phyloP scores from a whole-genome alignment of 129 eudicot genomes.

The Chrysanthemum makinoi region DNA sequence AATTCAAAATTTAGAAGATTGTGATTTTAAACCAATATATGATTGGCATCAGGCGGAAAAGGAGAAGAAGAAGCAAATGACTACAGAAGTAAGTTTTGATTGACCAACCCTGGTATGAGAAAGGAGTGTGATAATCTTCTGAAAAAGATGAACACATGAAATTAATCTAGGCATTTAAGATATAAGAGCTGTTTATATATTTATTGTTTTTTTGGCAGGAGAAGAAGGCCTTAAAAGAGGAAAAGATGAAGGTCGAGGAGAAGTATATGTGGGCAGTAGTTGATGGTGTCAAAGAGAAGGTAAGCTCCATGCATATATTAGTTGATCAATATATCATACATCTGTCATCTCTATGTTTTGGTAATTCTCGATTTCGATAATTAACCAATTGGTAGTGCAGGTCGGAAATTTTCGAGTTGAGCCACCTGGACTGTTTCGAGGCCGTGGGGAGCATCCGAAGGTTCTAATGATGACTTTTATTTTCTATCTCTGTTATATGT shows the following conservation, averaged over 20 bases:
- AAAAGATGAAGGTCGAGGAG: conserved; percentile 87
- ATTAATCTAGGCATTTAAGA: neutral
- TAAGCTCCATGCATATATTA: conserved; percentile 4
- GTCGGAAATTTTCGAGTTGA: conserved; percentile 98
- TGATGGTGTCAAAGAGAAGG: conserved; percentile 99
- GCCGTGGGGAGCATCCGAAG: conserved; percentile 99
- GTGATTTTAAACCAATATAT: conserved; percentile 81
- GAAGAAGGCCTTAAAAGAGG: conserved; percentile 86
- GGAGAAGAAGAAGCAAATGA: conserved; percentile 99
- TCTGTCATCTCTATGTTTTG: too few species aligned
- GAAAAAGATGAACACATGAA: neutral
- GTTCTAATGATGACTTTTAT: conserved; percentile 35
- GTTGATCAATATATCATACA: too few species aligned
- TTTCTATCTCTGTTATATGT: neutral
- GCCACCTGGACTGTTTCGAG: conserved; percentile 99
- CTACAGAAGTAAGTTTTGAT: conserved; percentile 57
- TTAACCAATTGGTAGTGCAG: conserved; percentile 35
- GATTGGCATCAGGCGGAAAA: conserved; percentile 96
- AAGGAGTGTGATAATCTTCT: neutral
- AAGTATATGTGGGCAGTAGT: conserved; percentile 98
- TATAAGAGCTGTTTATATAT: neutral
- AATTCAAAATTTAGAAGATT: conserved; percentile 73
- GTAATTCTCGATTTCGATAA: neutral
- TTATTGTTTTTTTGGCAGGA: conserved; percentile 53
- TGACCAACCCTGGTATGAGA: conserved; percentile 8